phyloP scores from a whole-genome alignment of 768 basidiomycete species.

The Kwoniella heveanensis region DNA sequence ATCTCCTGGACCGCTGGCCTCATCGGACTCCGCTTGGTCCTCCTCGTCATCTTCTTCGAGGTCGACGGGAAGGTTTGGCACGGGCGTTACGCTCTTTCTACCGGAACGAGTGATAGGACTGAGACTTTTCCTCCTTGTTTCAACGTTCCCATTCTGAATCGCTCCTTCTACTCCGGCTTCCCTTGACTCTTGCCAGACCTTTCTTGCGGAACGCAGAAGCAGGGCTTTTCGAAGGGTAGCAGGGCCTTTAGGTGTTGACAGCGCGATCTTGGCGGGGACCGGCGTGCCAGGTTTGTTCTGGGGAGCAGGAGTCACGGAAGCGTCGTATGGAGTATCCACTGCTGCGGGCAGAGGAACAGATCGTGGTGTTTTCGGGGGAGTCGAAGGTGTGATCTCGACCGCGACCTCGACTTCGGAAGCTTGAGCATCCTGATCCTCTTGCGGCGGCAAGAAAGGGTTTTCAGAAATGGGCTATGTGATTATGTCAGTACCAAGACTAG shows the following conservation, averaged over 20 bases:
- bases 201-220: slow-evolving; percentile 48
- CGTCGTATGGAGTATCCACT: slow-evolving; percentile 36
- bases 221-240: slow-evolving; percentile 48
- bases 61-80: slow-evolving; percentile 3
- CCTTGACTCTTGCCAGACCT: slow-evolving; percentile 44
- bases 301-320: slow-evolving; percentile 7
- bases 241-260: slow-evolving; percentile 38
- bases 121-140: slow-evolving; percentile 35
- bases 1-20: slow-evolving; percentile 24
- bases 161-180: slow-evolving; percentile 41
- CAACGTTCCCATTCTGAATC: slow-evolving; percentile 33
- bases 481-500: neutral
- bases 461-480: slow-evolving; percentile 22
- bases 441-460: slow-evolving; percentile 35
- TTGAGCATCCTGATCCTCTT: neutral
- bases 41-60: slow-evolving; percentile 10
- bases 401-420: neutral
- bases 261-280: slow-evolving; percentile 32
- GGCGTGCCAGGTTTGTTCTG: slow-evolving; percentile 7
- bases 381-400: slow-evolving; percentile 4
- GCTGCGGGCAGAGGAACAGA: slow-evolving; percentile 38
- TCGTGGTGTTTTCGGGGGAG: slow-evolving; percentile 34
- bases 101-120: slow-evolving; percentile 27
- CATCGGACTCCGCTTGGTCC: slow-evolving; percentile 13
- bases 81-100: slow-evolving; percentile 27